Percentiles rank a stretch among this genome's conserved stretches.
These are phyloP conservation scores for Ambrosia artemisiifolia DNA, from an alignment of 129 eudicot species.

Conservation along the genomic window DNA sequence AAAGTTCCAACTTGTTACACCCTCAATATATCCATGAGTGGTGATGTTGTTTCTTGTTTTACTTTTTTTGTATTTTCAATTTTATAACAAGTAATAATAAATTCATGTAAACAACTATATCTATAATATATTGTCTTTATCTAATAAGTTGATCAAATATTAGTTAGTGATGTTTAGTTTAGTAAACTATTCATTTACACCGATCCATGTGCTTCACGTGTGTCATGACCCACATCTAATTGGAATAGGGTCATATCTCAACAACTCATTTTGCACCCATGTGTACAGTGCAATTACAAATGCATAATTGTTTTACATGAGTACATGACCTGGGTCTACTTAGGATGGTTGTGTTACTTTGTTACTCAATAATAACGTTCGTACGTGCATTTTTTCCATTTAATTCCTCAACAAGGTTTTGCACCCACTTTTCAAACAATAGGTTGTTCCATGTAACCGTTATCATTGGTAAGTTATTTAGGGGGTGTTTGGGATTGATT, in stretches of 20 bases:
- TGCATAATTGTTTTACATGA: too few species aligned
- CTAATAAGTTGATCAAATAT: neutral
- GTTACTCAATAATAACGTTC: too few species aligned
- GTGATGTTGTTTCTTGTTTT: constrained; percentile 4
- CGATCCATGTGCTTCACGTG: neutral
- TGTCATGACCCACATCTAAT: neutral
- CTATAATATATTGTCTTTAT: neutral
- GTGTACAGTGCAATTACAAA: neutral
- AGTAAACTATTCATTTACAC: neutral
- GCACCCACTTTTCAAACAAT: too few species aligned
- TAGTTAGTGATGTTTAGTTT: neutral
- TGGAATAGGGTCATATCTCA: neutral
- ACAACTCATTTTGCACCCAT: neutral
- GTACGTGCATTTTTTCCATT: too few species aligned
- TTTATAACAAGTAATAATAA: constrained; percentile 6
- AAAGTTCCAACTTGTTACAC: constrained; percentile 30
- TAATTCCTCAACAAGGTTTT: too few species aligned
- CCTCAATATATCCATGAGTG: constrained; percentile 19
- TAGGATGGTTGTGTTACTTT: too few species aligned
- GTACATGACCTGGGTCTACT: too few species aligned
- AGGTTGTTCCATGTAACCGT: too few species aligned
- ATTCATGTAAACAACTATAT: neutral
- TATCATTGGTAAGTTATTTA: too few species aligned
- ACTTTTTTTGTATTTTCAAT: constrained; percentile 8
- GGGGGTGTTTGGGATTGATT: too few species aligned